Percentiles rank a stretch among this genome's conserved stretches.
Conservation (phyloP, 371 early-diverging fungal species). For the Saksenaea vasiformis region DNA sequence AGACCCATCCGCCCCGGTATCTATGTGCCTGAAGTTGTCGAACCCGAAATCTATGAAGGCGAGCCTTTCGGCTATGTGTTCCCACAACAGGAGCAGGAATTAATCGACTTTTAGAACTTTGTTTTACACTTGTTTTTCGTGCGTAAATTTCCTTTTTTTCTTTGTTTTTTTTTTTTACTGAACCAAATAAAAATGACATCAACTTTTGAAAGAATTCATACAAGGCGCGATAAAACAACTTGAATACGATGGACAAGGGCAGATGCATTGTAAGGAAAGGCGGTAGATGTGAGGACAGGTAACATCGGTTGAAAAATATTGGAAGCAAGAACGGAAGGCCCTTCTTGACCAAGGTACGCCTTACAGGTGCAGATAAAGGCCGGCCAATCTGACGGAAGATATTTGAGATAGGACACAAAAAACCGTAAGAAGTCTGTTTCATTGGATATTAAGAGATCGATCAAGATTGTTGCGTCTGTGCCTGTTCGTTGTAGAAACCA, state of each 20-base stretch:
- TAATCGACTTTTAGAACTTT: no score
- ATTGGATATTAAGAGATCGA: slow-evolving; percentile 22
- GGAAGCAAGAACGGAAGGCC: neutral
- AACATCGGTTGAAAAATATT: slow-evolving; percentile 6
- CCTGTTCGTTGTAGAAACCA: slow-evolving; percentile 17
- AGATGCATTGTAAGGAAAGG: slow-evolving; percentile 23
- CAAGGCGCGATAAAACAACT: neutral
- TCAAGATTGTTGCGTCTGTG: slow-evolving; percentile 15
- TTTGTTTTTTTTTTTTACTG: neutral
- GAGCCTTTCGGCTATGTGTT: no score
- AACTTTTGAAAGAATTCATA: neutral
- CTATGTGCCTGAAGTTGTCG: neutral
- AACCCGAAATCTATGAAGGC: neutral
- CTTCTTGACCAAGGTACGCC: neutral
- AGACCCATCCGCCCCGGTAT: no score
- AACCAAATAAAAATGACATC: no score
- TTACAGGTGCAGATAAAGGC: neutral
- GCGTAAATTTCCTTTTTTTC: neutral
- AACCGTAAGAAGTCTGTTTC: slow-evolving; percentile 20
- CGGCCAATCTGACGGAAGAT: slow-evolving; percentile 9
- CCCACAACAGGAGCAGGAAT: no score
- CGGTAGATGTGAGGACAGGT: slow-evolving; percentile 6
- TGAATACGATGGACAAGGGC: slow-evolving; percentile 14
- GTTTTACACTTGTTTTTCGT: no score
- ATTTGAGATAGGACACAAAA: slow-evolving; percentile 17